Evolutionary conservation across 805 yeast genomes (phyloP), one percentile per base, ranked within the genome.

Genomic region (Candida alai): DNA sequence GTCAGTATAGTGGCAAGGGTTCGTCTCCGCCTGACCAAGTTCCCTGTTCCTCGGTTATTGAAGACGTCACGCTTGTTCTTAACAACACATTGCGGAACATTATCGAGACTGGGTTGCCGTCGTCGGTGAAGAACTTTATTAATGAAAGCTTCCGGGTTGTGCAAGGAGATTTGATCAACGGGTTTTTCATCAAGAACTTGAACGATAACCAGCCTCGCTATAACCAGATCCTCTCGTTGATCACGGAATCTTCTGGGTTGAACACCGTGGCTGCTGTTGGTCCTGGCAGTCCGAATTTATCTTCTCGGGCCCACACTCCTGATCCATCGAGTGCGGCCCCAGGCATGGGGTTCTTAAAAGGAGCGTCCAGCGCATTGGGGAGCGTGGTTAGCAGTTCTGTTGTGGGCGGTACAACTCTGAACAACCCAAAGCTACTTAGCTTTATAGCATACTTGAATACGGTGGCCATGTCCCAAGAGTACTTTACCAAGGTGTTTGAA

Each of bases 21-120:
- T 25, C 54, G 2, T 28, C 43, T 29, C 51, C 65, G 21, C 76
- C 80, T 2, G 78, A 74, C 25, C 78, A 72, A 19, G 66, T 80
- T 4, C 90, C 89, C 2, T 75, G 83, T 4, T 77, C 94, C 0
- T 86, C 97, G 0, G 79, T 86, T 15, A 77, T 89, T 16, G 98
- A 93, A 48, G 98, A 93, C 53, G 62, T 85, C 21, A 73, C 86
- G 18, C 67, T 87, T 46, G 76, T 88, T 6, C 60, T 89, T 28
- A 83, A 85, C 48, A 75, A 78, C 23, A 70, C 84, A 12, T 54
- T 88, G 22, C 62, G 78, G 16, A 82, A 80, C 39, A 68, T 79
- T 1, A 64, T 88, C 9, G 80, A 84, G 28, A 74, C 95, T 0
- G 94, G 95, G 0, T 83, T 84, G 40, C 61, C 62, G 35, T 49